Evolutionary conservation across 306 rosid species (phyloP).

Genomic region (Sesbania bispinosa): DNA sequence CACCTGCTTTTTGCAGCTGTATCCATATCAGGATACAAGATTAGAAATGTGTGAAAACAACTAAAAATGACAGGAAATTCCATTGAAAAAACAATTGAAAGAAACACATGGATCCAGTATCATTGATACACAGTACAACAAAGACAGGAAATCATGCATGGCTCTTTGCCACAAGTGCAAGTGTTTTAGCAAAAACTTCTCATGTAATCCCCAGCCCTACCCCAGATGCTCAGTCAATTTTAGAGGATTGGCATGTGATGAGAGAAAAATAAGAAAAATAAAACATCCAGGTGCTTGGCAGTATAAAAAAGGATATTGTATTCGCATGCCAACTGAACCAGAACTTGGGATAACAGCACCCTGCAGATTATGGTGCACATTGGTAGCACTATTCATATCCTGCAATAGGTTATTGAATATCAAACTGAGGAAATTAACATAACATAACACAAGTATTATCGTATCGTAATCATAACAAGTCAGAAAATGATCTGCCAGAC

Average conservation of each 20-base stretch:
- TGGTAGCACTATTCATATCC: conserved; percentile 90
- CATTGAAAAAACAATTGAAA: neutral
- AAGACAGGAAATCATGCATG: neutral
- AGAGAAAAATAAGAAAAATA: neutral
- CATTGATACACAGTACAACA: neutral
- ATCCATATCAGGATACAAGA: neutral
- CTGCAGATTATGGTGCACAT: conserved; percentile 89
- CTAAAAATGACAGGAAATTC: neutral
- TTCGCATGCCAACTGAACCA: conserved; percentile 98
- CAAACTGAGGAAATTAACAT: conserved; percentile 20
- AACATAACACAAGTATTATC: neutral
- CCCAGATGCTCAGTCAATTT: neutral
- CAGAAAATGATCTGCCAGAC: neutral
- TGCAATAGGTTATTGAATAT: conserved; percentile 33
- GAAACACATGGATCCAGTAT: neutral
- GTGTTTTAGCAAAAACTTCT: neutral
- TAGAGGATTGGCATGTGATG: neutral
- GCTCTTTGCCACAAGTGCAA: neutral
- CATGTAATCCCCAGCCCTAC: neutral
- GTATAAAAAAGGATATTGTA: conserved; percentile 84
- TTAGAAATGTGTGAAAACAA: neutral
- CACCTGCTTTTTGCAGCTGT: neutral
- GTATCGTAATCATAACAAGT: neutral
- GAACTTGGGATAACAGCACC: conserved; percentile 99
- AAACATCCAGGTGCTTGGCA: conserved; percentile 7